phyloP scores from a whole-genome alignment of 139 green algal species.

The Yamagishiella unicocca region DNA sequence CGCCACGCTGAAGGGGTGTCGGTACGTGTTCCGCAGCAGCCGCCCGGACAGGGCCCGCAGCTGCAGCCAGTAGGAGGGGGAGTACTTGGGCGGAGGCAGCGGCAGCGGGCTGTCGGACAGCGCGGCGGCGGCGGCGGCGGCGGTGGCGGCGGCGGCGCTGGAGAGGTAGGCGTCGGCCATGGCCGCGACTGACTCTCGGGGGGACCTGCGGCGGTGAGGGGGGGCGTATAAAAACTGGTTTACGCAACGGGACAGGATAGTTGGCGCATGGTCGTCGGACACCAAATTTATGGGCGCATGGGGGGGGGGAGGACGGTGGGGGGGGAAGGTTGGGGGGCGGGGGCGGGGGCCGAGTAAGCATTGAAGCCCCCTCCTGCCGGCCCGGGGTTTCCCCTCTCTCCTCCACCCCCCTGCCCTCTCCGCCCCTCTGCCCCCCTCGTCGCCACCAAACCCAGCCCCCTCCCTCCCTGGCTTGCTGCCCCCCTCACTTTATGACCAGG shows the following conservation, averaged over 20 bases:
- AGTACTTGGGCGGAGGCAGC: constrained; percentile 53
- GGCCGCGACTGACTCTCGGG: constrained; percentile 49
- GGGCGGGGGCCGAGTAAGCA: too few relatives aligned
- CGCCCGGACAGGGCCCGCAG: constrained; percentile 64
- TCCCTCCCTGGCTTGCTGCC: neutral
- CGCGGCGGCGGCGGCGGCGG: constrained; percentile 34
- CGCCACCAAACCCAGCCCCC: neutral
- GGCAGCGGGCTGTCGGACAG: constrained; percentile 14
- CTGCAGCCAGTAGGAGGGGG: constrained; percentile 48
- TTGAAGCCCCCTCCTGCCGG: too few relatives aligned
- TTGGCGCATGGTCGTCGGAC: too few relatives aligned
- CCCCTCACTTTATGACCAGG: constrained; percentile 67
- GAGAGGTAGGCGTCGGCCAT: constrained; percentile 59
- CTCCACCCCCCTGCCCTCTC: neutral
- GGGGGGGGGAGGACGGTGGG: too few relatives aligned
- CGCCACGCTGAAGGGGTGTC: constrained; percentile 73
- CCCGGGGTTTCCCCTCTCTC: too few relatives aligned
- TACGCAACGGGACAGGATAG: too few relatives aligned
- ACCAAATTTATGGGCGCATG: too few relatives aligned
- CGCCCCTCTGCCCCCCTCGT: neutral
- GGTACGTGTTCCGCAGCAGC: constrained; percentile 69
- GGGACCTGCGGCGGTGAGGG: constrained; percentile 41
- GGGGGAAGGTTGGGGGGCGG: too few relatives aligned
- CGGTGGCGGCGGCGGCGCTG: constrained; percentile 8
- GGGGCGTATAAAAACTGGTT: too few relatives aligned